Evolutionary conservation across 2,329 filamentous ascomycete species (phyloP), one percentile per base, ranked within the genome.

Genomic region (Apiospora koreana): DNA sequence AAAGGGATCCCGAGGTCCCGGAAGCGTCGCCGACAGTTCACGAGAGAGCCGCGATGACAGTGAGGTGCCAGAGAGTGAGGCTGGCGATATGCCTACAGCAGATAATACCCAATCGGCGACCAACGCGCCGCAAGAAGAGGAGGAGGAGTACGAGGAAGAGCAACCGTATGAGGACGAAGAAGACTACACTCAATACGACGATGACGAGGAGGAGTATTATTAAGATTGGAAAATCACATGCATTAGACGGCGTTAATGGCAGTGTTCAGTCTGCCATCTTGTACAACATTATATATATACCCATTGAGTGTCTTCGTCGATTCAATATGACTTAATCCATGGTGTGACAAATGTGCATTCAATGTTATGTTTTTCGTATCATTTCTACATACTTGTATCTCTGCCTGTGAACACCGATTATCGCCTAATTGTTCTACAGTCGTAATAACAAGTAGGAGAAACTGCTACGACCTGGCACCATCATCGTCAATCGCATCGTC

Each of bases 11-110:
- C 80, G 77, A 1, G 85, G 84, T 0, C 83, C 86, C 0, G 87
- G 86, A 0, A 88, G 86, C 70, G 82, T 82, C 67, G 78, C 76
- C 18, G 76, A 78, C 5, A 82, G 80, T 68, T 76, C 74, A n/a
- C 75, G 75, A 64, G 76, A 77, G 58, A 83, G 80, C 69, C 77
- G 77, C 7, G 78, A 79, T 1, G 77, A 76, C 9, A 82, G 81
- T 71, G 77, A 78, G 35, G 73, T 75, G 18, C 78, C 75, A 3
- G 78, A 75, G 28, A 38, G 31, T 64, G 68, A 71, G 28, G 67
- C 43, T 8, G 68, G 71, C 1, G 68, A 74, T 35, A 68, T 68
- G 8, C 54, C 54, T 10, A 62, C 31, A n/a, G 65, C 31, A 38
- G 66, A 31, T n/a, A 43, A 72, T 78, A 35, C 41, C 14, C 25